phyloP scores from a whole-genome alignment of 179 eudicot species.

The Amaranthus tricolor region DNA sequence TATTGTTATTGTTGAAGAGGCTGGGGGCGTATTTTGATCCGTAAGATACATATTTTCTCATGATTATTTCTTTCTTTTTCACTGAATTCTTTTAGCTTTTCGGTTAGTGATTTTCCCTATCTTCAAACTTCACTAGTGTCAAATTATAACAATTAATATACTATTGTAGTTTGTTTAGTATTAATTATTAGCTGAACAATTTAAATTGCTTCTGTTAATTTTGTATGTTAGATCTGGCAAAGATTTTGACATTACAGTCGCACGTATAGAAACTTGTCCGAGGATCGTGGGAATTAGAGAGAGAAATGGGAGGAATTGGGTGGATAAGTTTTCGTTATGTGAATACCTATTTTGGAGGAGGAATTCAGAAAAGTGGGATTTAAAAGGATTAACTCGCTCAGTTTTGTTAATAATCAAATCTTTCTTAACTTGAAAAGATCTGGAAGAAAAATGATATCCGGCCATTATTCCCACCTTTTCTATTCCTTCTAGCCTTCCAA shows the following conservation, averaged over 20 bases:
- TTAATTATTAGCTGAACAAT: background rate
- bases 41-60: conserved; percentile 35
- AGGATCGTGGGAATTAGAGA: no score
- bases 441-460: no score
- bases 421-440: no score
- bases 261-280: conserved; percentile 37
- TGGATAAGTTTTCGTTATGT: no score
- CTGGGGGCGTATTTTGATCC: conserved; percentile 71
- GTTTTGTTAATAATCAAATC: no score
- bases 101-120: background rate
- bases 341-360: no score
- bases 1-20: conserved; percentile 69
- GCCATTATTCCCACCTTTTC: no score
- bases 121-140: background rate
- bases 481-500: no score
- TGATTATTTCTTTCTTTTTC: background rate
- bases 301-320: no score
- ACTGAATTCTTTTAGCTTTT: background rate
- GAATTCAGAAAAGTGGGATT: no score
- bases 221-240: conserved; percentile 54
- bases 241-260: conserved; percentile 66
- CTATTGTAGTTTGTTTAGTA: background rate
- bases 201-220: background rate
- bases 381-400: no score
- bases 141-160: background rate